These are phyloP conservation scores for Blepharisma japonicum DNA, from an alignment of 73 alveolate genomes.

Conservation along the genomic window DNA sequence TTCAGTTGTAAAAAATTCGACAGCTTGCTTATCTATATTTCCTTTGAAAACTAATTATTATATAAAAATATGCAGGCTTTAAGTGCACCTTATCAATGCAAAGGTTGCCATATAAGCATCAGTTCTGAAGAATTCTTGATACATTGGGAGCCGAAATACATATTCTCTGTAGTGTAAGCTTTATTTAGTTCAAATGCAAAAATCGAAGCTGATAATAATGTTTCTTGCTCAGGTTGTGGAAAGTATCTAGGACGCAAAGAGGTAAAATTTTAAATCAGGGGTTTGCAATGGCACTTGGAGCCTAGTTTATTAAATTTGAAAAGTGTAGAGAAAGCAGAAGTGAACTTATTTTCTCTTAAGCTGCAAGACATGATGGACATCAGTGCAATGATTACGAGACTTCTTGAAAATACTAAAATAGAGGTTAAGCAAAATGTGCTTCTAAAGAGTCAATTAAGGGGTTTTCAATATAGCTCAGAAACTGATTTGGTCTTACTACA, in stretches of 20 bases:
- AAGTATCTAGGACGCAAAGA: not conserved
- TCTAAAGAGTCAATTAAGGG: not conserved
- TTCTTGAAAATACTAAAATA: not conserved
- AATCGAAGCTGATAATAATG: not conserved
- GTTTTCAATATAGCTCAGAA: not conserved
- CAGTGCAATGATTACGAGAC: not conserved
- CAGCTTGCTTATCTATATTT: no score
- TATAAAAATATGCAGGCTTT: not conserved
- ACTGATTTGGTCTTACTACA: not conserved
- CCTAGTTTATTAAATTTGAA: constrained; percentile 8
- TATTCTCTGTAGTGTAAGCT: constrained; percentile 5
- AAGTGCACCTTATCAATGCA: constrained; percentile 19
- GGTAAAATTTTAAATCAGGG: constrained; percentile 28
- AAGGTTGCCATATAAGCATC: not conserved
- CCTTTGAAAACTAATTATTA: no score
- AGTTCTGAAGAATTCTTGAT: constrained; percentile 22
- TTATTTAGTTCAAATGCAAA: not conserved
- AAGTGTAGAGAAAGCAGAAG: not conserved
- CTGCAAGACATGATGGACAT: not conserved
- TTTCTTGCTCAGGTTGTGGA: not conserved
- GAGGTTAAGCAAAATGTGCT: constrained; percentile 6
- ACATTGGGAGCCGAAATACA: not conserved
- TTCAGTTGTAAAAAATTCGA: no score
- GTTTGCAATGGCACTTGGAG: constrained; percentile 23
- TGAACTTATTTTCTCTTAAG: constrained; percentile 1